These are phyloP conservation scores for Gremmenia infestans DNA, from an alignment of 2,329 filamentous ascomycete species.

Conservation along the genomic window DNA sequence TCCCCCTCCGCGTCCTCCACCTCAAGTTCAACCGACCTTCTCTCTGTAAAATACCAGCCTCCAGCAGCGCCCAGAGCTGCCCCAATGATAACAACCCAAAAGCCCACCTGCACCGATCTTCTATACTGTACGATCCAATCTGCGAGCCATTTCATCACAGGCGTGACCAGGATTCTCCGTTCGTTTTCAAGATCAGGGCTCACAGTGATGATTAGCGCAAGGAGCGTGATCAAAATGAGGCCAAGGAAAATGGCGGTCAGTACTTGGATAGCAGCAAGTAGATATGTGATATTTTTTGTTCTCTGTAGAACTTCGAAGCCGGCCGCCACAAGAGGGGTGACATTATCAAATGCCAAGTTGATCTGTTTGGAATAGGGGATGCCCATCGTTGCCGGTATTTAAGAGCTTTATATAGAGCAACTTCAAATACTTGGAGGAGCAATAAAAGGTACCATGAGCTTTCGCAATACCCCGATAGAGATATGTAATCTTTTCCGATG, in stretches of 20 bases:
- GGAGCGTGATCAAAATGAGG: conserved; percentile 35
- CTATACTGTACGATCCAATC: conserved; percentile 3
- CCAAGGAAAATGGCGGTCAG: conserved; percentile 38
- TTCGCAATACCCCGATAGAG: too few species aligned
- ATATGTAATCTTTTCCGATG: too few species aligned
- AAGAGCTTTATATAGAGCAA: too few species aligned
- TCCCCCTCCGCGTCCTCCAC: conserved; percentile 2
- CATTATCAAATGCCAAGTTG: conserved; percentile 46
- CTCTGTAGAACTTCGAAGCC: conserved; percentile 45
- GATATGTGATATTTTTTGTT: conserved; percentile 44
- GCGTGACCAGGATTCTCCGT: conserved; percentile 38
- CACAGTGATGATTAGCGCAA: conserved; percentile 39
- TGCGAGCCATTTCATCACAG: conserved; percentile 33
- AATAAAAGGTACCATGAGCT: too few species aligned
- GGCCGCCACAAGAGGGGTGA: conserved; percentile 45
- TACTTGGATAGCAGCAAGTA: conserved; percentile 43
- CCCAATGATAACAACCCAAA: conserved; percentile 9
- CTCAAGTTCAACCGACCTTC: neutral
- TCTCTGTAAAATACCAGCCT: conserved; percentile 7
- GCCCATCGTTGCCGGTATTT: conserved; percentile 35
- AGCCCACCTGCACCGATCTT: conserved; percentile 1
- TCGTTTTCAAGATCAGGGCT: conserved; percentile 44
- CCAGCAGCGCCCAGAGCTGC: conserved; percentile 1
- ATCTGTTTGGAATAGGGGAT: conserved; percentile 49
- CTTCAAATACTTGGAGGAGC: too few species aligned